phyloP scores from a whole-genome alignment of 1,284 basidiomycete species.

The Microbotryum lychnidis-dioicae region DNA sequence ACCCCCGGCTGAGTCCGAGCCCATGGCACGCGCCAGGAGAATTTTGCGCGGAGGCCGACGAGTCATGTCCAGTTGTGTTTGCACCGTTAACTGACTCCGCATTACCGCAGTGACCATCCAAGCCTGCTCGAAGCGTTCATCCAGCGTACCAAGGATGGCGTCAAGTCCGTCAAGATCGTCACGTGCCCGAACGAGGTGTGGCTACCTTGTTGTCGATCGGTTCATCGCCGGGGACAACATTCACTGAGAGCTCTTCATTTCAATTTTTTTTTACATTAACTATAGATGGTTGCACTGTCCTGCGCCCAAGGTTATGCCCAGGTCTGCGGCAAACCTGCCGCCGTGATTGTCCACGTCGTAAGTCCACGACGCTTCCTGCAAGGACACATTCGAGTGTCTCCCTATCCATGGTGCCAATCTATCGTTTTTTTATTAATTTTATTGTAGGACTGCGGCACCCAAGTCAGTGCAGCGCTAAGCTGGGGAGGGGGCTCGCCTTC shows the following conservation, averaged over 20 bases:
- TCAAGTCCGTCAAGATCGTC: slow-evolving; percentile 50
- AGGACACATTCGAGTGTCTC: too few species aligned
- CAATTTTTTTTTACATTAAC: too few species aligned
- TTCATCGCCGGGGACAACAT: background rate
- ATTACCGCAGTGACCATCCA: slow-evolving; percentile 55
- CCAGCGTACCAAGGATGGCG: slow-evolving; percentile 26
- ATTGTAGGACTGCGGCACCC: slow-evolving; percentile 54
- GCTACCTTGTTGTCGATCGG: background rate
- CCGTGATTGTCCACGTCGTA: slow-evolving; percentile 50
- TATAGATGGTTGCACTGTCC: slow-evolving; percentile 62
- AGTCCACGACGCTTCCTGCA: background rate
- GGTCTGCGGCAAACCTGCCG: slow-evolving; percentile 56
- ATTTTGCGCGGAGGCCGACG: background rate
- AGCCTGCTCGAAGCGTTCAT: slow-evolving; percentile 54
- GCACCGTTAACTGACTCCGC: too few species aligned
- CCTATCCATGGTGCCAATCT: background rate
- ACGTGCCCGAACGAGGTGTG: slow-evolving; percentile 57
- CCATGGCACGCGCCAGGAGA: slow-evolving; percentile 54
- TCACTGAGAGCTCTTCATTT: background rate
- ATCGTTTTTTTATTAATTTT: background rate
- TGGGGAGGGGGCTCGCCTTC: too few species aligned
- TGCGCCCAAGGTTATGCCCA: slow-evolving; percentile 63
- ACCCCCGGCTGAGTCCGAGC: too few species aligned
- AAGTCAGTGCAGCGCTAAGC: slow-evolving; percentile 42
- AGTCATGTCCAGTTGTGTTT: too few species aligned